phyloP scores from a whole-genome alignment of 176 grass and related monocot species.

The Paspalum vaginatum region DNA sequence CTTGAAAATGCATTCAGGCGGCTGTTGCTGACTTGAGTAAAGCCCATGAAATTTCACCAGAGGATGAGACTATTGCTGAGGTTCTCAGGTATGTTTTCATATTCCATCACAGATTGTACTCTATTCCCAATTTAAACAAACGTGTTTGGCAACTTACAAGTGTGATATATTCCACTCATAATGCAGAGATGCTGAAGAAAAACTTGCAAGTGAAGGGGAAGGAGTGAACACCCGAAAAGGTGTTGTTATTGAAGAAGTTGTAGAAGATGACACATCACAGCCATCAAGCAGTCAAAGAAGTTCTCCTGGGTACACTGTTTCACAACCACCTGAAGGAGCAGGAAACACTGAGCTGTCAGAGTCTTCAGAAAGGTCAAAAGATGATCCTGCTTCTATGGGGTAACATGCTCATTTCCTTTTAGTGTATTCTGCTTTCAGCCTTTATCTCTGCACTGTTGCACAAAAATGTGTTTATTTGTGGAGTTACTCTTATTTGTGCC shows the following conservation, averaged over 20 bases:
- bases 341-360: conserved; percentile 40
- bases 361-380: conserved; percentile 50
- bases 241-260: conserved; percentile 90
- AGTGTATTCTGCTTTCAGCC: conserved; percentile 9
- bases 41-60: conserved; percentile 73
- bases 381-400: conserved; percentile 61
- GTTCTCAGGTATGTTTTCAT: conserved; percentile 64
- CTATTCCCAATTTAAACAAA: not conserved
- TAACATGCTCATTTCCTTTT: conserved; percentile 38
- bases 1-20: conserved; percentile 59
- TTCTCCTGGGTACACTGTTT: conserved; percentile 54
- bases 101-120: not conserved
- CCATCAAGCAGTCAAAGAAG: conserved; percentile 48
- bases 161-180: conserved; percentile 35
- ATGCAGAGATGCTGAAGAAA: conserved; percentile 57
- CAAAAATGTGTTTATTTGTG: not conserved
- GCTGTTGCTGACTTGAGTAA: conserved; percentile 86
- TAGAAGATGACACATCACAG: conserved; percentile 53
- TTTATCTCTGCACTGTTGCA: conserved; percentile 1
- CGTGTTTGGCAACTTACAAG: not conserved
- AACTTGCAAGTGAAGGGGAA: conserved; percentile 51
- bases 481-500: no score
- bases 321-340: conserved; percentile 50
- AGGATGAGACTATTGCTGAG: conserved; percentile 97
- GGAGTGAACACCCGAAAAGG: conserved; percentile 50